These are phyloP conservation scores for Sarocladium kiliense DNA, from an alignment of 2,329 filamentous ascomycete species.

Conservation along the genomic window DNA sequence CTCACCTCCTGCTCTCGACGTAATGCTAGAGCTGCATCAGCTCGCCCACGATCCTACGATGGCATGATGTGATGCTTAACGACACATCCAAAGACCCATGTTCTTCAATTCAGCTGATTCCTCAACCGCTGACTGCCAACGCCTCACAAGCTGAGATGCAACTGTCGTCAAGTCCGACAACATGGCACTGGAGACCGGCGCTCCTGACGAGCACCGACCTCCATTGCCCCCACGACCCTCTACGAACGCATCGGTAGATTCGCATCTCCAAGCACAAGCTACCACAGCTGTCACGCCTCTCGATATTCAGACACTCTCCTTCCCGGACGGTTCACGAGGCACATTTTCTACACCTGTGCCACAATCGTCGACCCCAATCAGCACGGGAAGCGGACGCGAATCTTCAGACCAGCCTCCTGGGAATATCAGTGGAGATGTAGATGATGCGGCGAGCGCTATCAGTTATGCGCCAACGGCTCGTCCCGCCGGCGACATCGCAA, in stretches of 20 bases:
- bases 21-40: neutral
- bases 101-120: neutral
- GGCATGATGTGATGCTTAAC: neutral
- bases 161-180: slow-evolving; percentile 16
- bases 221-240: slow-evolving; percentile 50
- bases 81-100: neutral
- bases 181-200: slow-evolving; percentile 23
- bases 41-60: neutral
- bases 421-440: slow-evolving; percentile 40
- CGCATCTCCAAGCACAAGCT: slow-evolving; percentile 54
- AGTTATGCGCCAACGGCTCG: slow-evolving; percentile 62
- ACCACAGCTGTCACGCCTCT: slow-evolving; percentile 82
- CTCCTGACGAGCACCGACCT: slow-evolving; percentile 39
- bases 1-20: too few species aligned
- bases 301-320: slow-evolving; percentile 72
- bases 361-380: slow-evolving; percentile 30
- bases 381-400: slow-evolving; percentile 31
- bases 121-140: neutral
- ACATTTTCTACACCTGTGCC: slow-evolving; percentile 46
- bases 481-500: slow-evolving; percentile 69
- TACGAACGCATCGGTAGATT: slow-evolving; percentile 29
- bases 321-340: slow-evolving; percentile 63
- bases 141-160: slow-evolving; percentile 20
- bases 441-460: slow-evolving; percentile 61
- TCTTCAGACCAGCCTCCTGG: slow-evolving; percentile 29